A percentile compares a stretch with the other conserved stretches of the same genome.
Evolutionary conservation across 495 filamentous ascomycete species (phyloP).

Genomic region (Arthonia radiata): DNA sequence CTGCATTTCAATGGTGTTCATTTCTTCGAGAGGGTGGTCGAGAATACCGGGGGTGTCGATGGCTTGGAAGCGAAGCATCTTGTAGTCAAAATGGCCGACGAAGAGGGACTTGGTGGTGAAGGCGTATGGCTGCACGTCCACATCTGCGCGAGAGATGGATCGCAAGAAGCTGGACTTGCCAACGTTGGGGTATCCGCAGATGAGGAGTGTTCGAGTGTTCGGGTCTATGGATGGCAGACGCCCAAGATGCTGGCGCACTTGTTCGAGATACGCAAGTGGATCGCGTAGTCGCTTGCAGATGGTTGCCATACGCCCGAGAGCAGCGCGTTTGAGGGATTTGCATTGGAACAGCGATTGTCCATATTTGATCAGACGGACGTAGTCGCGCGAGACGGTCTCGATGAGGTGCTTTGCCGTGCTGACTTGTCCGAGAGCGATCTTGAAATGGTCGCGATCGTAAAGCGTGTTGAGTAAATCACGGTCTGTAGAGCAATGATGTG

Average conservation of each 20-base stretch:
- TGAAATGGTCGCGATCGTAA: conserved; percentile 95
- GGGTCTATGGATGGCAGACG: conserved; percentile 95
- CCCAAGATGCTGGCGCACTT: conserved; percentile 91
- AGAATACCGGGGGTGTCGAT: conserved; percentile 85
- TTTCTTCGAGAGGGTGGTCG: conserved; percentile 94
- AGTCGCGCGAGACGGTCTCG: conserved; percentile 83
- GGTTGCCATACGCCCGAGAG: conserved; percentile 85
- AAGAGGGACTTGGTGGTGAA: conserved; percentile 97
- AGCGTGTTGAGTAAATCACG: conserved; percentile 64
- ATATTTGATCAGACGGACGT: conserved; percentile 84
- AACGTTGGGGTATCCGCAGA: conserved; percentile 94
- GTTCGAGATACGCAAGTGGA: conserved; percentile 82
- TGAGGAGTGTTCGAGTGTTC: conserved; percentile 79
- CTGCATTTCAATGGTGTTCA: conserved; percentile 99
- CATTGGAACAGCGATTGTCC: conserved; percentile 89
- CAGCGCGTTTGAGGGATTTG: conserved; percentile 78
- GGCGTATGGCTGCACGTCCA: conserved; percentile 92
- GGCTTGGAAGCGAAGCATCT: conserved; percentile 80
- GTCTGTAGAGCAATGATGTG: conserved; percentile 19
- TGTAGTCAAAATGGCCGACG: conserved; percentile 97
- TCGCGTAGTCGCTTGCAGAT: conserved; percentile 85
- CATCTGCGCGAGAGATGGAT: conserved; percentile 81
- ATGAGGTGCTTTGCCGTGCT: conserved; percentile 91
- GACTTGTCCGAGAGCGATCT: conserved; percentile 84
- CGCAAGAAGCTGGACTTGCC: conserved; percentile 89